Evolutionary conservation across 148 eudicot genomes (phyloP), one percentile per base, ranked within the genome.

Genomic region (Bassia scoparia): DNA sequence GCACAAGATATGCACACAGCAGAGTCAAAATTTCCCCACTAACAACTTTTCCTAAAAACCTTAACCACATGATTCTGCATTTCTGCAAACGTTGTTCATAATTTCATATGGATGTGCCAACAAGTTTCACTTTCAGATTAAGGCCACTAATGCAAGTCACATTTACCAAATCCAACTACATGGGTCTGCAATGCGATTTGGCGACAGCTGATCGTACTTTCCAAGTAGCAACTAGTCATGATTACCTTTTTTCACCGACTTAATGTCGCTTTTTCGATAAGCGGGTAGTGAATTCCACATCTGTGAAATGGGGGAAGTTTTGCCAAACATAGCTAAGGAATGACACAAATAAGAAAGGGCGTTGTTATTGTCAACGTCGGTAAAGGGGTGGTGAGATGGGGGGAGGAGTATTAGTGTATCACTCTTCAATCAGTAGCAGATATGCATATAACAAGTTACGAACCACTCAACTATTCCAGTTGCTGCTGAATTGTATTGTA

Each of bases 151-250:
- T 41, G 20, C 2, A 64, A 64, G 49, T 64, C 68, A 23, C 18
- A 38, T 41, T 66, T 53, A 64, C 53, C 33, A 41, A 23, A 66
- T 41, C 31, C 52, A 66, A 43, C 34, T 41, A 66, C 21, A 41
- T 24, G 69, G 69, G 69, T 43, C 48, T 66, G 24, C 69, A 5
- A 66, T 66, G 12, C 41, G 46, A 37, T 37, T 38, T 41, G 48
- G 29, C n/a, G 68, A 38, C n/a, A 41, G 30, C 50, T 37, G 38
- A n/a, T n/a, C n/a, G n/a, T n/a, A n/a, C n/a, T 30, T 23, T 38
- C 48, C 49, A 64, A 11, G 49, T 64, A 64, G 49, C 29, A 64
- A 41, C 30, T 64, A 64, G 30, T 43, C 23, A 2, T 6, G 49
- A 64, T 18, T 64, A 37, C 29, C 30, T 24, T 30, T 38, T 21